A percentile compares a stretch with the other conserved stretches of the same genome.
Evolutionary conservation across 345 rosid genomes (phyloP).

Genomic region (Abelmoschus esculentus): DNA sequence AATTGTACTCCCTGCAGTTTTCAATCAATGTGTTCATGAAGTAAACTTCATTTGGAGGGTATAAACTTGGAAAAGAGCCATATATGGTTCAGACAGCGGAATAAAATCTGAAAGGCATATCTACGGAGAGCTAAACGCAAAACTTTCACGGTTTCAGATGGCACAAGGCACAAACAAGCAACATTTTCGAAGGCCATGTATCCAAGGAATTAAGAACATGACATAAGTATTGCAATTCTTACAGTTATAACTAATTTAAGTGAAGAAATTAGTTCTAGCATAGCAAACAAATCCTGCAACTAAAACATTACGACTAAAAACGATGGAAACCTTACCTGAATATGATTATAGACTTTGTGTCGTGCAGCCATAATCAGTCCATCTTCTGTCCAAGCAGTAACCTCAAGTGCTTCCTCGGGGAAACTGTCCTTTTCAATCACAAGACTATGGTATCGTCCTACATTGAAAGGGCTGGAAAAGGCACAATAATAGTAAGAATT

Average conservation of each 20-base stretch:
- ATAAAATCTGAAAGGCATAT: not conserved
- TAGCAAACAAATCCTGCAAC: not conserved
- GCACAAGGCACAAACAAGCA: not conserved
- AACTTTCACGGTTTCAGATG: not conserved
- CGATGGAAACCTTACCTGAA: conserved; percentile 46
- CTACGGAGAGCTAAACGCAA: not conserved
- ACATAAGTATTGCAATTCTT: not conserved
- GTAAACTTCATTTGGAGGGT: not conserved
- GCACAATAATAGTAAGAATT: not conserved
- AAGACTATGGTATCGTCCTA: conserved; percentile 93
- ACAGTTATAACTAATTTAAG: not conserved
- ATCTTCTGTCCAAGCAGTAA: conserved; percentile 93
- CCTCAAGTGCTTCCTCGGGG: conserved; percentile 63
- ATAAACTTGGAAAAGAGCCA: not conserved
- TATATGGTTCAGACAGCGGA: too few species aligned
- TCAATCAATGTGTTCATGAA: not conserved
- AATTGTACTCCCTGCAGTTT: conserved; percentile 80
- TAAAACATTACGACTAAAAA: not conserved
- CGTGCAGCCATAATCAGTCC: conserved; percentile 94
- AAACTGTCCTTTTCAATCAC: conserved; percentile 76
- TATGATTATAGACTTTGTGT: conserved; percentile 65
- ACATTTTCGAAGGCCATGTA: not conserved
- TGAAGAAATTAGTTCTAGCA: not conserved
- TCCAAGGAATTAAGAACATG: not conserved
- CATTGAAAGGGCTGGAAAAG: conserved; percentile 70